Evolutionary conservation across 306 rosid genomes (phyloP).

Genomic region (Lagenaria siceraria): DNA sequence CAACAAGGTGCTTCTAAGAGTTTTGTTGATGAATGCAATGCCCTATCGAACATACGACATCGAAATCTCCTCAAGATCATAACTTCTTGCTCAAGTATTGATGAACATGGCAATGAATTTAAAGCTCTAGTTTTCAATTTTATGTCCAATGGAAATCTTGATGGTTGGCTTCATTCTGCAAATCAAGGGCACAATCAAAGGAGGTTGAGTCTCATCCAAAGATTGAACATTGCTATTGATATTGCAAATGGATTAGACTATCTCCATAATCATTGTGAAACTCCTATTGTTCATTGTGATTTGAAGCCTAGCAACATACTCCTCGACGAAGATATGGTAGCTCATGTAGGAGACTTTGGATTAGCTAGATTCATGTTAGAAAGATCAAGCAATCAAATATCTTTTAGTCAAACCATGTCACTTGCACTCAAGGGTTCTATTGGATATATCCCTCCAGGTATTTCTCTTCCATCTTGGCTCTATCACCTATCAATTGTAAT

Average conservation of each 20-base stretch:
- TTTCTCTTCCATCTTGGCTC: background rate
- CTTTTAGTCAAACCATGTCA: slow-evolving; percentile 1
- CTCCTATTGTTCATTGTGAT: slow-evolving; percentile 23
- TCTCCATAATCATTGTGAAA: slow-evolving; percentile 23
- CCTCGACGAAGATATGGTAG: slow-evolving; percentile 21
- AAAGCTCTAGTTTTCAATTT: slow-evolving; percentile 27
- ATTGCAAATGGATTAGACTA: slow-evolving; percentile 26
- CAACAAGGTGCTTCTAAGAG: slow-evolving; percentile 29
- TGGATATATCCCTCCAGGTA: slow-evolving; percentile 30
- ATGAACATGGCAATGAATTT: slow-evolving; percentile 22
- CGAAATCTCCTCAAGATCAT: slow-evolving; percentile 33
- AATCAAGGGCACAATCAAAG: background rate
- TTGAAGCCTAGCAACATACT: slow-evolving; percentile 22
- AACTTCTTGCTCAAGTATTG: slow-evolving; percentile 20
- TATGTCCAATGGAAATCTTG: slow-evolving; percentile 26
- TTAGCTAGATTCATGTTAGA: slow-evolving; percentile 9
- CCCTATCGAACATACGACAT: slow-evolving; percentile 19
- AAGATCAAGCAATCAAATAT: background rate
- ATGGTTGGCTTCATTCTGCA: slow-evolving; percentile 18
- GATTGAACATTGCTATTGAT: slow-evolving; percentile 17
- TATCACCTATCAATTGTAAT: background rate
- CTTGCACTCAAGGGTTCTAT: slow-evolving; percentile 15
- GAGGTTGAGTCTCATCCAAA: slow-evolving; percentile 18
- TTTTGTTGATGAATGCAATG: slow-evolving; percentile 28
- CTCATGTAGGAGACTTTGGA: slow-evolving; percentile 25